Evolutionary conservation across 2,329 filamentous ascomycete species (phyloP), one percentile per base, ranked within the genome.

Genomic region (Fusarium sp.): DNA sequence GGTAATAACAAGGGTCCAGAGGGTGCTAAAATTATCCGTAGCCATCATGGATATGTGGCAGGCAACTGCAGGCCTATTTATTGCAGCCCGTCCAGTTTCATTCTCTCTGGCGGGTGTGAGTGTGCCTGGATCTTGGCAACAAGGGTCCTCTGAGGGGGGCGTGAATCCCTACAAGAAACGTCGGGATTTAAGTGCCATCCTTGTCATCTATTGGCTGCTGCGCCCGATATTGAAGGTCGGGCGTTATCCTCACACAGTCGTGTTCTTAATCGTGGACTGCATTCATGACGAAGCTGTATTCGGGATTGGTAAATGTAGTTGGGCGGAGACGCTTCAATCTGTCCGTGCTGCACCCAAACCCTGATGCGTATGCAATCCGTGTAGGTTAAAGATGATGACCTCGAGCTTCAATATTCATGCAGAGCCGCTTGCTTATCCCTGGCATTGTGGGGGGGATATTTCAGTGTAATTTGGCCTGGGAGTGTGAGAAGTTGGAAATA

Each of bases 111-210:
- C 28, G 53, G 45, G 56, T 72, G 69, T 72, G 68, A 53, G 55
- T 69, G 69, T 67, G 58, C 51, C 46, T 58, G n/a, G 49, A 9
- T 48, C 65, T 65, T 64, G 46, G 43, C 53, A 66, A 45, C 67
- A 68, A 70, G 67, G 67, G 51, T 60, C 50, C 42, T 42, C 8
- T 38, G 18, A 14, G 33, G 40, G 46, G 58, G 50, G 43, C 36
- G 48, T 59, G 56, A 56, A n/a, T 59, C 39, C 24, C 8, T 39
- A 40, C 33, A 46, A 43, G 48, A 57, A 65, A 53, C 36, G 38
- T 33, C 39, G 44, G 50, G 48, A 50, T 48, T 46, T 51, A 36
- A 43, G 18, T 28, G 31, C 49, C 48, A 46, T 51, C 45, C 48
- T 24, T 24, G 22, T 9, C 42, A 22, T 7, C 45, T 22, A 73